These are phyloP conservation scores for Annona squamosa DNA, from an alignment of 164 flowering plant species.

Conservation along the genomic window DNA sequence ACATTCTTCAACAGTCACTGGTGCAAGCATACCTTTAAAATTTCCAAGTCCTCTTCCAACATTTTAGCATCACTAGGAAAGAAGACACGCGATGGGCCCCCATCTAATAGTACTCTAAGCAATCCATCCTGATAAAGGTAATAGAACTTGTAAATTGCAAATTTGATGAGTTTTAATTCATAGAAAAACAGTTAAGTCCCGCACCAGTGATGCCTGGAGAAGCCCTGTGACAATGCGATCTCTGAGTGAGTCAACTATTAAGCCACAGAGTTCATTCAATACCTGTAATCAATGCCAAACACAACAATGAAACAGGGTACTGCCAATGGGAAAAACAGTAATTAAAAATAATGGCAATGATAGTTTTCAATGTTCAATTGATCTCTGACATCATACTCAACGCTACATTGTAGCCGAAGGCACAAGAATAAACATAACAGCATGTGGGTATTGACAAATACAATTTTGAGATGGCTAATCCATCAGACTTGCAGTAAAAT, in stretches of 20 bases:
- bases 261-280: slow-evolving; percentile 69
- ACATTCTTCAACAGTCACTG: neutral
- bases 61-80: slow-evolving; percentile 61
- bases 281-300: slow-evolving; percentile 41
- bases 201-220: slow-evolving; percentile 91
- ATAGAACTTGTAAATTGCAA: neutral
- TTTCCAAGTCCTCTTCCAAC: slow-evolving; percentile 83
- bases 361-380: too few species aligned
- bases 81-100: slow-evolving; percentile 86
- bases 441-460: too few species aligned
- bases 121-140: slow-evolving; percentile 68
- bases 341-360: too few species aligned
- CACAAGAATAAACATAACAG: too few species aligned
- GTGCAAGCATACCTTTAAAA: slow-evolving; percentile 55
- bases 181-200: slow-evolving; percentile 14
- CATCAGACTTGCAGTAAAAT: too few species aligned
- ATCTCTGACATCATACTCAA: too few species aligned
- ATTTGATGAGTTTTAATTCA: neutral
- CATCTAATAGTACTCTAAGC: slow-evolving; percentile 82
- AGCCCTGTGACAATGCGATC: slow-evolving; percentile 91
- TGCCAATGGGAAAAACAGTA: neutral
- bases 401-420: too few species aligned
- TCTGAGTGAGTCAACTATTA: slow-evolving; percentile 81
- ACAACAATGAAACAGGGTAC: neutral
- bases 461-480: too few species aligned